Base-by-base conservation (phyloP, 805 yeast genomes). In the Suhomyces vadensis region DNA sequence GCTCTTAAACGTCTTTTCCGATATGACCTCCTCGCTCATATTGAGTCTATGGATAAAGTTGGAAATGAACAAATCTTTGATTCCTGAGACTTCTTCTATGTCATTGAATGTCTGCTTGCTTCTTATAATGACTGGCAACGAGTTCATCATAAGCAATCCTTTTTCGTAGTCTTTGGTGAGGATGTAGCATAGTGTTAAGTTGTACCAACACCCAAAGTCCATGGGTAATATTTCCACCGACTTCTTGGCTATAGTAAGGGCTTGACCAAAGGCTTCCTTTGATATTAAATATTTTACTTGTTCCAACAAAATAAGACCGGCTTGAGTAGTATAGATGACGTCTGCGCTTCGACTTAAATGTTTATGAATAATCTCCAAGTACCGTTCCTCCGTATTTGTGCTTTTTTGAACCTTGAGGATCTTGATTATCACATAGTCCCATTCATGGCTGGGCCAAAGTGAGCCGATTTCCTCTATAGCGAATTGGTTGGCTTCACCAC, bases 201-300 rank as follows among this genome's bases (percentile, higher is more conserved):
- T 67, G 46, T 77, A 78, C 96, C 96, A 88, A 22, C 85, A 69
- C 41, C 74, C 77, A 58, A 83, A 88, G 58, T 85, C 92, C 1
- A 87, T 72, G 0, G 96, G 96, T n/a, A 86, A 69, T 2, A 85
- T 71, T 40, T 77, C 71, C 14, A 85, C 81, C 4, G 90, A 78
- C 20, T 78, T 71, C 14, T 73, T 64, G 0, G 95, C 85, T 7
- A 83, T 65, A 17, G 71, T 63, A 13, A 79, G 59, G 0, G 96
- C 95, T 35, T 78, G 58, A 31, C 73, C 76, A 13, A 73, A 68
- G n/a, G 79, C 56, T 20, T 69, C 62, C 57, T 83, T 84, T 6
- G 75, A 56, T 4, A 83, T 63, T 43, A 88, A 68, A 55, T 82
- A 86, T 50, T 74, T 72, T 1, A 85, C 80, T 62, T 88, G 95